Percentiles rank a stretch among this genome's conserved stretches.
These are phyloP conservation scores for Cordyceps tenuipes DNA, from an alignment of 2,329 filamentous ascomycete species.

Conservation along the genomic window DNA sequence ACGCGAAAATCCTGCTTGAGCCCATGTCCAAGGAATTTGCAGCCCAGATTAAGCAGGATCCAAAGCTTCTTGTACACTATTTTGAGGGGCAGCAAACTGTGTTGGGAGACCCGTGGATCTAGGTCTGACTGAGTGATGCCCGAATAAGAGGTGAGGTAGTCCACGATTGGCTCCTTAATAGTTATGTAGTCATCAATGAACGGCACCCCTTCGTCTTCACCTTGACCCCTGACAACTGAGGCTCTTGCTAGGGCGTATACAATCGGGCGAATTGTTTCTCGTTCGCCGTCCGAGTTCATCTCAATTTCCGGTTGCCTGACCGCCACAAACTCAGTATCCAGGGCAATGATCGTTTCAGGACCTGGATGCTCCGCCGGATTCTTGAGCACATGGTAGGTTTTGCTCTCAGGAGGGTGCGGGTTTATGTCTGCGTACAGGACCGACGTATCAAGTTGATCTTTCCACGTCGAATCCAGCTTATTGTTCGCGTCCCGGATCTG, in stretches of 20 bases:
- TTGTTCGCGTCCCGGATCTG: conserved; percentile 77
- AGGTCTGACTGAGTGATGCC: conserved; percentile 83
- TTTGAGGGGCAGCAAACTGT: conserved; percentile 81
- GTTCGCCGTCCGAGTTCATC: conserved; percentile 87
- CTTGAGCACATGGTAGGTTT: conserved; percentile 53
- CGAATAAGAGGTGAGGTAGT: conserved; percentile 91
- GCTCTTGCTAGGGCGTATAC: conserved; percentile 89
- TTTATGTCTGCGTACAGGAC: conserved; percentile 69
- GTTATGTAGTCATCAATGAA: conserved; percentile 98
- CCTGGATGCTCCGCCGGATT: conserved; percentile 55
- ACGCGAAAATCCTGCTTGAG: conserved; percentile 94
- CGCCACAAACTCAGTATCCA: conserved; percentile 95
- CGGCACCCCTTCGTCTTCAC: conserved; percentile 68
- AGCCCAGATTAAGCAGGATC: conserved; percentile 90
- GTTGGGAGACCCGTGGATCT: conserved; percentile 66
- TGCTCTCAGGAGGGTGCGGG: conserved; percentile 28
- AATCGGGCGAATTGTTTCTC: conserved; percentile 84
- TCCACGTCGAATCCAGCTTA: conserved; percentile 79
- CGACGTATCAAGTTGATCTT: conserved; percentile 71
- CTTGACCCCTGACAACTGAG: conserved; percentile 76
- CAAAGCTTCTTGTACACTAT: conserved; percentile 96
- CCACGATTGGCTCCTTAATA: conserved; percentile 83
- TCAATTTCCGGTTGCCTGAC: conserved; percentile 91
- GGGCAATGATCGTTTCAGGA: conserved; percentile 68
- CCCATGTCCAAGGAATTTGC: conserved; percentile 88